These are phyloP conservation scores for Agaricus blazei DNA, from an alignment of 768 basidiomycete genomes.

Conservation along the genomic window DNA sequence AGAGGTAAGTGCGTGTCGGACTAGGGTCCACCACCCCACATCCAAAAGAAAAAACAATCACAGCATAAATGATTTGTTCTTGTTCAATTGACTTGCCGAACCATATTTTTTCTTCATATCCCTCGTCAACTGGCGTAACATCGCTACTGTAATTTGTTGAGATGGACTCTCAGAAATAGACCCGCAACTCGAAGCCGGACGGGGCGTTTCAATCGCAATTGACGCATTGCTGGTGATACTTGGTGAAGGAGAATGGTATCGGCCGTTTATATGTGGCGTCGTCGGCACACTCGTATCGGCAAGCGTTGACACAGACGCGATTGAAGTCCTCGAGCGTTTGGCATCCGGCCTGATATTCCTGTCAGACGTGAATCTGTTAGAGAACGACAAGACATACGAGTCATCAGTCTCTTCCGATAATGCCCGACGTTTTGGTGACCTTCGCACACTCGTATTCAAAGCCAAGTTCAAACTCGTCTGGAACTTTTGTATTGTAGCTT, in stretches of 20 bases:
- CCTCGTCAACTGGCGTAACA: conserved; percentile 57
- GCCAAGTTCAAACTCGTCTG: conserved; percentile 33
- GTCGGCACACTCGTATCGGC: conserved; percentile 4
- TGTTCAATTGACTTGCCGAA: neutral
- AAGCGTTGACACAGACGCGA: neutral
- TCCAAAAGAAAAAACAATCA: neutral
- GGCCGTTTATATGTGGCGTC: conserved; percentile 11
- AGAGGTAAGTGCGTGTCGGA: too few species aligned
- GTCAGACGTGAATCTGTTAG: neutral
- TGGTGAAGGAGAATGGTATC: conserved; percentile 5
- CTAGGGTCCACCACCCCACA: neutral
- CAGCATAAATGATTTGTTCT: neutral
- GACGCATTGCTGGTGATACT: conserved; percentile 10
- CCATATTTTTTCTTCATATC: conserved; percentile 47
- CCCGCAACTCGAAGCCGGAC: conserved; percentile 24
- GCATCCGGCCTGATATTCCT: conserved; percentile 6
- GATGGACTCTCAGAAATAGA: conserved; percentile 39
- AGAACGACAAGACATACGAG: conserved; percentile 27
- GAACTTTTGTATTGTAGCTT: conserved; percentile 24
- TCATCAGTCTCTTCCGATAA: conserved; percentile 34
- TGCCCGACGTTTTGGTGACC: conserved; percentile 42
- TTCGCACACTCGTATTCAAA: conserved; percentile 35
- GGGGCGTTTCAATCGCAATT: neutral
- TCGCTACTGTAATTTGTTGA: conserved; percentile 50
- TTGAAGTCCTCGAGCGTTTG: conserved; percentile 5